Conservation (phyloP, 495 filamentous ascomycete genomes). For the Usnea hakonensis region DNA sequence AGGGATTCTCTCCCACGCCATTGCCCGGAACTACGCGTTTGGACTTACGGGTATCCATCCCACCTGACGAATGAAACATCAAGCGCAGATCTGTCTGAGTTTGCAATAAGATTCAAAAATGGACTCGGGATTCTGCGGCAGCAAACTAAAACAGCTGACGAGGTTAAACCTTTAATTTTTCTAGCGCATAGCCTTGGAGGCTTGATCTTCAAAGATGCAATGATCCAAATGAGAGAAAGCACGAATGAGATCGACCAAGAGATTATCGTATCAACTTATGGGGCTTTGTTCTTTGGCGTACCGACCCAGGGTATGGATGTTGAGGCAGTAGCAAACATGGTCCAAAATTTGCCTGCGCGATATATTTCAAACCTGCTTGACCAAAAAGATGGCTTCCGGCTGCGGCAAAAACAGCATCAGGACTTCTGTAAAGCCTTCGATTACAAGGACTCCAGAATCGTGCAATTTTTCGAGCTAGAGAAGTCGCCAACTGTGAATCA, state of each 20-base stretch:
- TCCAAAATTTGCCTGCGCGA: constrained; percentile 18
- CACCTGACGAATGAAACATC: constrained; percentile 8
- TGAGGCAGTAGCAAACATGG: constrained; percentile 21
- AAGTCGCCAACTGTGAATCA: constrained; percentile 16
- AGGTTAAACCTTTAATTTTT: constrained; percentile 13
- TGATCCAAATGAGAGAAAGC: constrained; percentile 14
- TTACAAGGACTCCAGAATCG: constrained; percentile 17
- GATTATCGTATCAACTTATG: constrained; percentile 17
- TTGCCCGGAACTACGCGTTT: constrained; percentile 15
- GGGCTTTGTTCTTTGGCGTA: constrained; percentile 25
- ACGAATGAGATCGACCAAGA: background rate
- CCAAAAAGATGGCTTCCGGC: constrained; percentile 2
- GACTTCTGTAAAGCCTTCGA: constrained; percentile 19
- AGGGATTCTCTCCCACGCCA: constrained; percentile 20
- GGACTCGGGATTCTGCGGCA: constrained; percentile 1
- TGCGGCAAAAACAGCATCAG: constrained; percentile 10
- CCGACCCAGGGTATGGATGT: constrained; percentile 25
- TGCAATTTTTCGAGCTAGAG: constrained; percentile 21
- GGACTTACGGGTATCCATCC: constrained; percentile 23
- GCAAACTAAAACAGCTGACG: constrained; percentile 3
- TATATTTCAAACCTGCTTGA: constrained; percentile 14
- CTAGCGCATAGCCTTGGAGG: constrained; percentile 26
- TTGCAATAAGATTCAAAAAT: constrained; percentile 19
- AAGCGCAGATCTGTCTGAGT: constrained; percentile 16
- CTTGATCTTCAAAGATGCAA: constrained; percentile 21